Conservation (phyloP, 768 basidiomycete genomes). For the Boletus edulis region DNA sequence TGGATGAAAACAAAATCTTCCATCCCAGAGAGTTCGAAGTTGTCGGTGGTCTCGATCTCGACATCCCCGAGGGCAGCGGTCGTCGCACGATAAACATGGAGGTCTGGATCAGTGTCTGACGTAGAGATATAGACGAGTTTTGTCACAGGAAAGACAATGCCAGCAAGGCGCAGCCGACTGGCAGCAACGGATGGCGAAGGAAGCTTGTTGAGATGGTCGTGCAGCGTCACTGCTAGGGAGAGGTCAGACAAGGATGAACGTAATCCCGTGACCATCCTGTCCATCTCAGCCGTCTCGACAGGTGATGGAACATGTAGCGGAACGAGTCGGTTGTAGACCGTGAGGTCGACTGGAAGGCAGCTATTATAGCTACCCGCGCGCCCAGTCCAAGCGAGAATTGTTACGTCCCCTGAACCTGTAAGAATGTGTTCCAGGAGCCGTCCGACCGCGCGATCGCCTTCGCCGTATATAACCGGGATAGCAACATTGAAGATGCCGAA, state of each 20-base stretch:
- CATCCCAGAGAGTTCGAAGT: neutral
- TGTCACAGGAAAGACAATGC: neutral
- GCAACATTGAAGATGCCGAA: slow-evolving; percentile 7
- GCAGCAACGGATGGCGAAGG: neutral
- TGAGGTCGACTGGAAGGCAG: neutral
- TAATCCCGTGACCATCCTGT: neutral
- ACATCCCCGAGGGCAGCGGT: neutral
- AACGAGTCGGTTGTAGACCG: neutral
- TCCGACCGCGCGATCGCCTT: slow-evolving; percentile 4
- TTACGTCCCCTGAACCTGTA: neutral
- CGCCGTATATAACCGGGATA: slow-evolving; percentile 6
- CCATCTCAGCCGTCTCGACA: neutral
- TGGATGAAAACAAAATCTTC: slow-evolving; percentile 4
- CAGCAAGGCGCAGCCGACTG: slow-evolving; percentile 3
- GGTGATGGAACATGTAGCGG: neutral
- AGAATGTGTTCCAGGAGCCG: slow-evolving; percentile 8
- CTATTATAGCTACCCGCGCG: neutral
- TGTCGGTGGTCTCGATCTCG: slow-evolving; percentile 1
- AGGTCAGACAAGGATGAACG: neutral
- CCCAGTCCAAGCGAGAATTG: slow-evolving; percentile 12
- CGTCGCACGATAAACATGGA: neutral
- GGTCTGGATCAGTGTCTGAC: neutral
- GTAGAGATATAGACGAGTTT: neutral
- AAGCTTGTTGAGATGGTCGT: neutral
- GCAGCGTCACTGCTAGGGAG: neutral